Base-by-base conservation (phyloP, 129 eudicot species). In the Pulicaria dysenterica region DNA sequence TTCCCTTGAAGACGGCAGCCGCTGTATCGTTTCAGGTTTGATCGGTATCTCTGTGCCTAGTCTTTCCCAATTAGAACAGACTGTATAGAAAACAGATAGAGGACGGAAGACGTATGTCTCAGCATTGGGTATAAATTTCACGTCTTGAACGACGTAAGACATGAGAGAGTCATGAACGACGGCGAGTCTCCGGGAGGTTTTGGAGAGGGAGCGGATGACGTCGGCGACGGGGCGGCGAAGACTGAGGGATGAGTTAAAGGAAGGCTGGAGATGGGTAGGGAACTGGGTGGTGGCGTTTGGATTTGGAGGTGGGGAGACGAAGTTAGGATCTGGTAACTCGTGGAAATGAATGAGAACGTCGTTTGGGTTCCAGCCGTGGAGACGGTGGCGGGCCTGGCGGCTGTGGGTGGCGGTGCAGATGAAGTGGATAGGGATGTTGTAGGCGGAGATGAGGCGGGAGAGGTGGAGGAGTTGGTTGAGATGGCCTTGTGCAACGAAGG, bases 381-480 rank as follows among this genome's bases (percentile, higher is more conserved):
- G n/a, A 8, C 91, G 85, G 43, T 16, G 19, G 54, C 77, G 77
- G 46, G 78, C 79, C 47, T 83, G 87, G 70, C 62, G 85, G 81
- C 5, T 61, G 64, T 86, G 91, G 48, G 67, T 68, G 79, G 85
- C 4, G 60, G 81, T 60, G 58, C 60, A 54, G 38, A 77, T 48
- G 72, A 16, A 83, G 78, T 82, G 83, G 67, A 86, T 62, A 12
- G 87, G 85, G 67, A 86, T 69, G 74, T 64, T 49, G 75, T 80
- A 83, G 83, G 77, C 37, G 81, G 85, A 67, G 63, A 86, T 72
- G 69, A 86, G 81, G 78, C 54, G 81, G 64, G 91, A 76, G 69
- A 85, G 79, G 73, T 87, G 84, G 70, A 87, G 92, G 57, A 87
- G 82, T 48, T 84, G 89, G 82, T 84, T 87, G 67, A 87, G 84